A percentile compares a stretch with the other conserved stretches of the same genome.
These are phyloP conservation scores for Colletotrichum paranaense DNA, from an alignment of 2,329 filamentous ascomycete genomes.

Conservation along the genomic window DNA sequence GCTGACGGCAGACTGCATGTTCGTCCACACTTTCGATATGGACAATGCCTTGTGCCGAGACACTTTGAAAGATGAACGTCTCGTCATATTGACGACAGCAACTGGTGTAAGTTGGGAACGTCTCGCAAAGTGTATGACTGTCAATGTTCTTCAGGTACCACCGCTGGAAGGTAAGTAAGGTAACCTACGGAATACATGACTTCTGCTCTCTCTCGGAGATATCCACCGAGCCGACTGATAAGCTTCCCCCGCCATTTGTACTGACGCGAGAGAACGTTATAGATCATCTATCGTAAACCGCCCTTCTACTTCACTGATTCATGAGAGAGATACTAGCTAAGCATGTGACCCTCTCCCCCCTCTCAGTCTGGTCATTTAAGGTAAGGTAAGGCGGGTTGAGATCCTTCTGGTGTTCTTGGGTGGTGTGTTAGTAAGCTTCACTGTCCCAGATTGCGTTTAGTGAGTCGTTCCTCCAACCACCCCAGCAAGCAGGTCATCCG, in stretches of 20 bases:
- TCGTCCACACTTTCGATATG: slow-evolving; percentile 18
- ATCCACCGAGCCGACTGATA: not conserved
- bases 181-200: too few relatives aligned
- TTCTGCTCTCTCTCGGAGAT: not conserved
- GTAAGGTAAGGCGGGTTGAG: not conserved
- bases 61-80: not conserved
- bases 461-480: slow-evolving; percentile 18
- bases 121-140: not conserved
- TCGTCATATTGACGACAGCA: not conserved
- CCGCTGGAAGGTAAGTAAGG: too few relatives aligned
- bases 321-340: not conserved
- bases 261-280: not conserved
- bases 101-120: not conserved
- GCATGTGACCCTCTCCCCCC: not conserved
- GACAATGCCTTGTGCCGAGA: not conserved
- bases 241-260: not conserved
- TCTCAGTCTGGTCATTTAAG: not conserved
- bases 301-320: not conserved
- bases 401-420: not conserved
- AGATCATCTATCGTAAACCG: not conserved
- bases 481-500: slow-evolving; percentile 27
- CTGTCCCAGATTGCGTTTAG: slow-evolving; percentile 2
- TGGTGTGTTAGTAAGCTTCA: slow-evolving; percentile 18
- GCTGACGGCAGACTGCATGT: slow-evolving; percentile 19
- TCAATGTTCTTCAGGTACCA: not conserved